A percentile compares a stretch with the other conserved stretches of the same genome.
Conservation (phyloP, 2,329 filamentous ascomycete species). For the Ophiosphaerella herpotricha region DNA sequence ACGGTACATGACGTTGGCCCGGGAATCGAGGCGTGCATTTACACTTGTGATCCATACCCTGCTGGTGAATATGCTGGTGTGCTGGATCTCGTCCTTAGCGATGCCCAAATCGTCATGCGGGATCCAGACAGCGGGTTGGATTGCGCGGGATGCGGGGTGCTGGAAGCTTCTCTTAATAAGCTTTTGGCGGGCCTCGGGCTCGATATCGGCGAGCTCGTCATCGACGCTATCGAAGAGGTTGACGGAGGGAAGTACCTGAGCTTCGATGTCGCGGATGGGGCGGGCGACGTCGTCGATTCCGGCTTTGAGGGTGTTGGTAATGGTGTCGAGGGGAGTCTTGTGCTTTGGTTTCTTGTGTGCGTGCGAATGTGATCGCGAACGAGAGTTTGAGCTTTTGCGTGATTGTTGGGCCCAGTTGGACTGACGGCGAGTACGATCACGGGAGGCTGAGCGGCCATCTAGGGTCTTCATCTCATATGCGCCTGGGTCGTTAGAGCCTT, state of each 20-base stretch:
- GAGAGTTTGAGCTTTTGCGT: slow-evolving; percentile 32
- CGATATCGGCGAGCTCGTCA: slow-evolving; percentile 93
- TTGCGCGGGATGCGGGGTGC: slow-evolving; percentile 82
- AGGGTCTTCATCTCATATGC: slow-evolving; percentile 37
- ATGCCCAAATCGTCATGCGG: slow-evolving; percentile 88
- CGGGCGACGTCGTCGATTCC: slow-evolving; percentile 35
- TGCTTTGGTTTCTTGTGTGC: slow-evolving; percentile 22
- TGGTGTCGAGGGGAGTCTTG: slow-evolving; percentile 32
- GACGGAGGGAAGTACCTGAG: slow-evolving; percentile 67
- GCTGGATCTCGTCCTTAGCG: slow-evolving; percentile 84
- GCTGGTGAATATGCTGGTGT: slow-evolving; percentile 74
- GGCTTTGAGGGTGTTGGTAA: slow-evolving; percentile 32
- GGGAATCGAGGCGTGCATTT: slow-evolving; percentile 83
- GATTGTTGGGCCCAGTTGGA: slow-evolving; percentile 38
- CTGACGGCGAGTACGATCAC: slow-evolving; percentile 23
- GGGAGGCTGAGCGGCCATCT: slow-evolving; percentile 18
- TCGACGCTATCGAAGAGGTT: slow-evolving; percentile 85
- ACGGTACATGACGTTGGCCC: slow-evolving; percentile 80
- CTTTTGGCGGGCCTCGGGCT: slow-evolving; percentile 83
- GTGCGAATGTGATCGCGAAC: slow-evolving; percentile 27
- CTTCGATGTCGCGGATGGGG: slow-evolving; percentile 43
- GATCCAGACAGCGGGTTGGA: slow-evolving; percentile 90
- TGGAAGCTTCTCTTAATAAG: slow-evolving; percentile 88
- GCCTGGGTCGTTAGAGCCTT: slow-evolving; percentile 15
- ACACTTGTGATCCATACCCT: slow-evolving; percentile 93